phyloP scores from a whole-genome alignment of 305 asterid genomes.

The Fraxinus floribunda region DNA sequence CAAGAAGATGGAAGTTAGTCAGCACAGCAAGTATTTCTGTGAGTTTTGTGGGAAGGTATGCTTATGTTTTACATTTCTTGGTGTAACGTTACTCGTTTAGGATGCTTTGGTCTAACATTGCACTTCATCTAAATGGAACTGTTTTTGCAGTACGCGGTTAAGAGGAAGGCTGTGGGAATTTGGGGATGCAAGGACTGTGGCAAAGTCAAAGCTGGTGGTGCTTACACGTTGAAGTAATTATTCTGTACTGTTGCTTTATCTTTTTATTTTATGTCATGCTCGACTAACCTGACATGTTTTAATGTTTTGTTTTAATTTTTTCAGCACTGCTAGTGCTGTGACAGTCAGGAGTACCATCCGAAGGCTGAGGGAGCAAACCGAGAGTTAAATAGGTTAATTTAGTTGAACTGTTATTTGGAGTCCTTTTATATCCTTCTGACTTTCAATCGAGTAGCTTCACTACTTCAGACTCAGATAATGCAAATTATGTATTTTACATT shows the following conservation, averaged over 20 bases:
- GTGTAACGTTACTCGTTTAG: not conserved
- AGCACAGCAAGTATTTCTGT: slow-evolving; percentile 81
- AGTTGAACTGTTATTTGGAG: not conserved
- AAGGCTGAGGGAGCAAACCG: slow-evolving; percentile 86
- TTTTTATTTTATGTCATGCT: not conserved
- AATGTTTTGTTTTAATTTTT: not conserved
- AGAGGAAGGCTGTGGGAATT: slow-evolving; percentile 82
- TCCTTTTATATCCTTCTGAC: slow-evolving; percentile 3
- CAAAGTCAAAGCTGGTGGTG: slow-evolving; percentile 89
- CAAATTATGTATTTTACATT: not conserved
- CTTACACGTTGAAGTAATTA: slow-evolving; percentile 75
- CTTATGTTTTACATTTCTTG: not conserved
- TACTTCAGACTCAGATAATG: not conserved
- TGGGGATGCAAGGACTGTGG: slow-evolving; percentile 95
- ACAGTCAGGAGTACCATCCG: slow-evolving; percentile 88
- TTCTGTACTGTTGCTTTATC: not conserved
- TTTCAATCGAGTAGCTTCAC: not conserved
- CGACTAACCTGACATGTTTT: not conserved
- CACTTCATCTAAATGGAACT: not conserved
- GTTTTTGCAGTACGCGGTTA: slow-evolving; percentile 61
- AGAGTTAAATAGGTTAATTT: slow-evolving; percentile 44
- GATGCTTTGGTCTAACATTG: not conserved
- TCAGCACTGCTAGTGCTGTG: slow-evolving; percentile 86
- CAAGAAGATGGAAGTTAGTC: slow-evolving; percentile 89
- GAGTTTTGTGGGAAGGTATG: slow-evolving; percentile 89